Base-by-base conservation (phyloP, 2,329 filamentous ascomycete genomes). In the Dothistroma pini region DNA sequence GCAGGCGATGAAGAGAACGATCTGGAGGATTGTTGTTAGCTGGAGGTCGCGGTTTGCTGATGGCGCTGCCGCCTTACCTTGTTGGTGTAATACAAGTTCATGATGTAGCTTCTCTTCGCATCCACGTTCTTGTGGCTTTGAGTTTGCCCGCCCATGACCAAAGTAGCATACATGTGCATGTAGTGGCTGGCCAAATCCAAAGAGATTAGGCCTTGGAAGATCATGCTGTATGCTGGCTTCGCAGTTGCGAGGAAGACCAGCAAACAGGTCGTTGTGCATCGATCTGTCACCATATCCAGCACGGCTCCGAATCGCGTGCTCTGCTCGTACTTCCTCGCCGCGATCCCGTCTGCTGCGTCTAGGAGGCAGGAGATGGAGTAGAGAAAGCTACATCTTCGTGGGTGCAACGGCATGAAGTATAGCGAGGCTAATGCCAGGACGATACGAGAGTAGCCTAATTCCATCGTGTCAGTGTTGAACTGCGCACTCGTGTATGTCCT, bases 341-440 rank as follows among this genome's bases (percentile, higher is more conserved):
- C 93, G 70, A 93, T 89, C 70, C 95, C 95, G 75, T 99, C 95
- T 66, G 97, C 85, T 51, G 93, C 95, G 75, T 99, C 95, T 67
- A 99, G 89, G 50, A 97, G 85, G 76, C 95, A 97, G 29, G 93
- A 97, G 61, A 99, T 80, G 74, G 88, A 93, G 83, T 99, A 99
- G 58, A 96, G 86, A 54, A 93, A 77, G 61, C 90, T 93, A 80
- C 93, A 97, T 41, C 93, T 96, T 71, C 93, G 89, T n/a, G 93
- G 93, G 76, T 99, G 95, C 57, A 97, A 86, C 56, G 95, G 93
- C 95, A 99, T 99, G 81, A 97, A 99, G 81, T 97, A 96, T 68
- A 99, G 87, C 31, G 95, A 97, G 53, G 90, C 91, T 71, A 97
- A 80, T 70, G 93, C 92, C 68, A 83, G 79, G 54, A 83, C 73